A percentile compares a stretch with the other conserved stretches of the same genome.
Conservation (phyloP, 2,329 filamentous ascomycete genomes). For the Ophiocordyceps sinensis region DNA sequence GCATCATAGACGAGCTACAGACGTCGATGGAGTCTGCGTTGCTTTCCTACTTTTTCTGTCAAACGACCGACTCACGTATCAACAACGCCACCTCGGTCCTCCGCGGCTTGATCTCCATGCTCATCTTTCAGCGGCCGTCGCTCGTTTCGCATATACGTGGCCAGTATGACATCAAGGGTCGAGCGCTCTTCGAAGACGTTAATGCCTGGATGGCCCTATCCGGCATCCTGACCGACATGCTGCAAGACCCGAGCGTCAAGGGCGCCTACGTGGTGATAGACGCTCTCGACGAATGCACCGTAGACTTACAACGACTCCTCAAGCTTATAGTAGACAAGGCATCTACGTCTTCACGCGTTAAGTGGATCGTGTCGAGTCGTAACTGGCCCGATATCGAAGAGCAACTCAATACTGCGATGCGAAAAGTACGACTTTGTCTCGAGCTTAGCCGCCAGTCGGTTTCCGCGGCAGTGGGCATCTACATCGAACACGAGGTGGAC, state of each 20-base stretch:
- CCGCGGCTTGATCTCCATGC: constrained; percentile 25
- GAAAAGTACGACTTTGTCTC: constrained; percentile 14
- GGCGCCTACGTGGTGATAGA: constrained; percentile 24
- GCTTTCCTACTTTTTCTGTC: constrained; percentile 25
- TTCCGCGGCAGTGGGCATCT: constrained; percentile 17
- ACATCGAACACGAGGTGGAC: constrained; percentile 17
- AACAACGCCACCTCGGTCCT: constrained; percentile 25
- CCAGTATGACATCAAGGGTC: constrained; percentile 10
- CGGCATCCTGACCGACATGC: constrained; percentile 22
- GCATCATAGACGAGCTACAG: constrained; percentile 12
- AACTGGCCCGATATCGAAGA: constrained; percentile 22
- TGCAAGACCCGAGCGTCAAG: constrained; percentile 17
- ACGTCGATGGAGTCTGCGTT: not conserved
- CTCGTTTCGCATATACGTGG: constrained; percentile 19
- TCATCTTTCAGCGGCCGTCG: constrained; percentile 17
- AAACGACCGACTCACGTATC: constrained; percentile 19
- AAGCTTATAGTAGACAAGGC: constrained; percentile 15
- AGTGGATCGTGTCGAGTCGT: constrained; percentile 30
- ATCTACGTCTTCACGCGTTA: constrained; percentile 12
- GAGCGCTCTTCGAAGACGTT: constrained; percentile 19
- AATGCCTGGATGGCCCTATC: constrained; percentile 22
- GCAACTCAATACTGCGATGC: constrained; percentile 7
- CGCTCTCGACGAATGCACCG: constrained; percentile 29
- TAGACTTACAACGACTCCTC: constrained; percentile 17
- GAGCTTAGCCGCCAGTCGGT: constrained; percentile 22